Evolutionary conservation across 805 yeast species (phyloP), one percentile per base, ranked within the genome.

Genomic region (Lipomyces sp.): DNA sequence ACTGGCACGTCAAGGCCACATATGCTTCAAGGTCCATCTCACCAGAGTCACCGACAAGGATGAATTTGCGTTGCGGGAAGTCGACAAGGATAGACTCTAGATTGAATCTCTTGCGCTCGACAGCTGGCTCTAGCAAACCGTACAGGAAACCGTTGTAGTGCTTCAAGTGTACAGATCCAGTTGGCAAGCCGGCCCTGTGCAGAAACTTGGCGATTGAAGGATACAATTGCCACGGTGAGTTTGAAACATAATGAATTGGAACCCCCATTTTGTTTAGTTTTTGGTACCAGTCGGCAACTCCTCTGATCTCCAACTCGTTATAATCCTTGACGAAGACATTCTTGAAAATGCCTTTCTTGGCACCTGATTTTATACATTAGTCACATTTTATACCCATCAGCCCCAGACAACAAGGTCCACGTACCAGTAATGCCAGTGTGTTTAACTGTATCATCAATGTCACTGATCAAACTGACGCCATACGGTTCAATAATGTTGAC

Each of bases 21-120:
- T 95, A 95, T 0, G 98, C 96, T 74, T 96, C 99, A 54, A 94
- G 80, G 79, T 95, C 99, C 70, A 88, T 89, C 75, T 95, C 99
- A 1, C 98, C 98, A 1, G 97, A 89, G 76, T 95, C 99, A 39
- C 99, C 99, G 15, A 95, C 84, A 60, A 97, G 80, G 32, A 95
- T 83, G 75, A 95, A 94, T 73, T 85, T 87, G 70, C 93, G 87
- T 0, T 84, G 67, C 0, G 96, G 92, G 75, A 91, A 94, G 74
- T 93, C 97, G 2, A 78, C 76, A 32, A 92, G 69, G 6, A 95
- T 83, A 64, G 85, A 83, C 53, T 82, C 79, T 61, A 96, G 81
- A 0, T 91, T 83, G 11, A 83, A 83, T 66, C 86, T 83, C 77
- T 95, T 95, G 56, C 96, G 84, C 59, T 91, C 91, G 2, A 89